Base-by-base conservation (phyloP, 2,329 filamentous ascomycete species). In the Penicillium rolfsii region DNA sequence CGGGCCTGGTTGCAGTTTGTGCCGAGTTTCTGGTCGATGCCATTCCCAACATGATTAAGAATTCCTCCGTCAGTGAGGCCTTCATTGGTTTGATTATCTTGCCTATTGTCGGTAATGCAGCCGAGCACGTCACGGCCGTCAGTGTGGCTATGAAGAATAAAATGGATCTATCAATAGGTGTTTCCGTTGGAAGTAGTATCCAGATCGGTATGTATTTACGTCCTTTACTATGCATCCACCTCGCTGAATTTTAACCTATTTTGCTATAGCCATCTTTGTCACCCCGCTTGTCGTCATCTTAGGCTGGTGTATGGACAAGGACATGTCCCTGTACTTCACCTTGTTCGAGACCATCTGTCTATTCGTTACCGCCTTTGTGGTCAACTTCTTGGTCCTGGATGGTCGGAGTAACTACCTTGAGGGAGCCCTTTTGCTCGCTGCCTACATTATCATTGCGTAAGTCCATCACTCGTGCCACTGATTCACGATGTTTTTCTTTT, bases 371-470 rank as follows among this genome's bases (percentile, higher is more conserved):
- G 91, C 91, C 0, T 85, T 96, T 45, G 83, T 96, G 36, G 90
- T 93, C 60, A 96, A 96, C 73, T 96, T 96, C 73, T 78, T 96
- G 46, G 91, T 96, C 52, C 83, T 89, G 22, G 91, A 96, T 69
- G 92, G 91, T 33, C 87, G 91, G 74, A 93, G 89, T 64, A 91
- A 94, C 69, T 95, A 91, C 80, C 83, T 94, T 0, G 91, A 95
- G 75, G 91, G 91, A 2, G 86, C 87, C 62, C 78, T 94, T 60
- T 76, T 95, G 36, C 89, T 93, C 55, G 90, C 89, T 41, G 83
- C 91, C 3, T 95, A 95, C 71, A 80, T 89, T 43, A 95, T 95
- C 57, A 93, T 95, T 71, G 90, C 89, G 69, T 79, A 68, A 73
- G 77, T 73, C 7, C 26, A n/a, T 33, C 16, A 48, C 12, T 0